Conservation (phyloP, 2,329 filamentous ascomycete genomes). For the Epichloe uncinata region DNA sequence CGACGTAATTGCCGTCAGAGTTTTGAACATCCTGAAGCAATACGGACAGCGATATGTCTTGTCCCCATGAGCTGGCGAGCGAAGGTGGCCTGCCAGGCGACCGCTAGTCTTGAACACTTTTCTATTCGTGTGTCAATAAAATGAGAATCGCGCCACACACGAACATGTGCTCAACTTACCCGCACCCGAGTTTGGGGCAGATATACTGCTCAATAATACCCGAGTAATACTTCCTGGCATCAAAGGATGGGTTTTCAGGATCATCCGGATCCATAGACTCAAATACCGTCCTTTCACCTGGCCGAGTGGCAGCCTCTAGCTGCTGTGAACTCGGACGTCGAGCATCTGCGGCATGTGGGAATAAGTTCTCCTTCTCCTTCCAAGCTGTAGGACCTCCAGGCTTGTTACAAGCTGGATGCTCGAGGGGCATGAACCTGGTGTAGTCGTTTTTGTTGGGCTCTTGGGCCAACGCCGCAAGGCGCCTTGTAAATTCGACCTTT, state of each 20-base stretch:
- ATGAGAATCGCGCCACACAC: neutral
- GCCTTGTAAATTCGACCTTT: constrained; percentile 22
- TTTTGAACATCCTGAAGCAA: constrained; percentile 29
- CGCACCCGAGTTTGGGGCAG: constrained; percentile 41
- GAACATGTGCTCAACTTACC: constrained; percentile 22
- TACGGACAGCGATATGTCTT: constrained; percentile 27
- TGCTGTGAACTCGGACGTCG: constrained; percentile 11
- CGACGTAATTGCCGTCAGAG: constrained; percentile 28
- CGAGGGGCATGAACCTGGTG: constrained; percentile 11
- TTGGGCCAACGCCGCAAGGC: constrained; percentile 15
- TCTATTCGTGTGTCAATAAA: constrained; percentile 13
- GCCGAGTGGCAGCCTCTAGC: constrained; percentile 6
- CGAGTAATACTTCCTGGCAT: constrained; percentile 32
- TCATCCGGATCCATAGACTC: constrained; percentile 22
- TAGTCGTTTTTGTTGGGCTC: constrained; percentile 18
- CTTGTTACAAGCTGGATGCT: neutral
- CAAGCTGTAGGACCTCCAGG: neutral
- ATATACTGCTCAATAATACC: constrained; percentile 29
- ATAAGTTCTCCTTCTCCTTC: neutral
- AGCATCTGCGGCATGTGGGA: constrained; percentile 8
- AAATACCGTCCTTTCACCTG: constrained; percentile 6
- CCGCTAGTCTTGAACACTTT: constrained; percentile 24
- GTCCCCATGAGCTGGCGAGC: constrained; percentile 26
- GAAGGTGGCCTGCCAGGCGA: constrained; percentile 29
- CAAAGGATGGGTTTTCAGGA: constrained; percentile 34